Evolutionary conservation across 1,284 basidiomycete species (phyloP).

Genomic region (Grifola frondosa): DNA sequence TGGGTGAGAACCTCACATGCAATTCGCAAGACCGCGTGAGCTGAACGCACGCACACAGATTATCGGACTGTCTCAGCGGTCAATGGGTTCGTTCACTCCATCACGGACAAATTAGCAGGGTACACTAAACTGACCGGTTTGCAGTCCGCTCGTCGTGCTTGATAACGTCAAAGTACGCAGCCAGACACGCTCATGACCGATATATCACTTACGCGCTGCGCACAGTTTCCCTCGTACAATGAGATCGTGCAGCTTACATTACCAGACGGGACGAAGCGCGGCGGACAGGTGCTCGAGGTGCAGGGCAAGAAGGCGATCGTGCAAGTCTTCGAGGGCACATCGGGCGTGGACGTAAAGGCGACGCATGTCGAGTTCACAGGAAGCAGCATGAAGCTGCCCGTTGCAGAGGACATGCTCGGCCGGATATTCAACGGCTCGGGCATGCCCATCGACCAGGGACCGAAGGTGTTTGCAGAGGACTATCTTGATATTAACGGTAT

Average conservation of each 20-base stretch:
- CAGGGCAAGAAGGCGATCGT: conserved; percentile 99
- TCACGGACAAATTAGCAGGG: too few species aligned
- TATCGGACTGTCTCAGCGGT: conserved; percentile 96
- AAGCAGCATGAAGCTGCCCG: conserved; percentile 97
- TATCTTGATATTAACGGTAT: conserved; percentile 98
- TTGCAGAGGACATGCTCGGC: conserved; percentile 99
- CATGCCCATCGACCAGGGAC: conserved; percentile 97
- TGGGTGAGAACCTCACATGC: conserved; percentile 54
- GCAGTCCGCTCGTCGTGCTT: conserved; percentile 89
- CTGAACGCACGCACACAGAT: conserved; percentile 50
- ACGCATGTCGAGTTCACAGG: conserved; percentile 99
- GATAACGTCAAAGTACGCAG: conserved; percentile 93
- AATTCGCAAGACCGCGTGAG: conserved; percentile 3
- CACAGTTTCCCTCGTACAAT: conserved; percentile 97
- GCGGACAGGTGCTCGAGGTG: conserved; percentile 98
- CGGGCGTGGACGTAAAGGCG: conserved; percentile 95
- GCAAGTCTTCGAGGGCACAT: conserved; percentile 98
- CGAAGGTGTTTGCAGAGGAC: conserved; percentile 99
- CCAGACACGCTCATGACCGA: conserved; percentile 11
- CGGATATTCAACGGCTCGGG: conserved; percentile 99
- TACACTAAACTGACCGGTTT: too few species aligned
- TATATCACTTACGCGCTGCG: too few species aligned
- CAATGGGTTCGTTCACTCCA: conserved; percentile 91
- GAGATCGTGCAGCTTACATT: conserved; percentile 97
- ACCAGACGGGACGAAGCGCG: conserved; percentile 93